Evolutionary conservation across 1,284 basidiomycete genomes (phyloP).

Genomic region (Cutaneotrichosporon curvatum): DNA sequence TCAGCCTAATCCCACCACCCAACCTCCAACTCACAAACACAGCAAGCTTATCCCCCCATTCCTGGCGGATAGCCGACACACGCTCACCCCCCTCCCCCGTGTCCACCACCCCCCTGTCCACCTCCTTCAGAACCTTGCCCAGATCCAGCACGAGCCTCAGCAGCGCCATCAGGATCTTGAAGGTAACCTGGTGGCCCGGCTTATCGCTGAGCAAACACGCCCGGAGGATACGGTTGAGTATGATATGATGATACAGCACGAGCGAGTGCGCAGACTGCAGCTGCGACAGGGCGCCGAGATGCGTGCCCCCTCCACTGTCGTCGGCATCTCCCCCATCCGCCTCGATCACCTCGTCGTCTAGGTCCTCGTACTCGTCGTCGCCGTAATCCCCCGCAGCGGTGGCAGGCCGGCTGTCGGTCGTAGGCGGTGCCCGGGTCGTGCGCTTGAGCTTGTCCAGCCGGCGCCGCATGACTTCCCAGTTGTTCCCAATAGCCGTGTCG

Average conservation of each 20-base stretch:
- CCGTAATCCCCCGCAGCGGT: constrained; percentile 19
- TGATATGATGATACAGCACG: constrained; percentile 59
- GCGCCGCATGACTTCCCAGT: constrained; percentile 62
- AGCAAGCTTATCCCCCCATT: constrained; percentile 55
- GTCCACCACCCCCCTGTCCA: constrained; percentile 54
- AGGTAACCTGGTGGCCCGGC: constrained; percentile 58
- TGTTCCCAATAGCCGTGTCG: constrained; percentile 66
- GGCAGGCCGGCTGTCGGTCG: constrained; percentile 13
- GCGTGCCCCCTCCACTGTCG: constrained; percentile 18
- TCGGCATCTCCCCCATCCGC: constrained; percentile 37
- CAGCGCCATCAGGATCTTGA: constrained; percentile 58
- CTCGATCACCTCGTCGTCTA: constrained; percentile 11
- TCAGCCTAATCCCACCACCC: too few species aligned
- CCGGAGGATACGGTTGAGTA: constrained; percentile 67
- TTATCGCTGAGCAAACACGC: constrained; percentile 61
- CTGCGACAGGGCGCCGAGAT: constrained; percentile 19
- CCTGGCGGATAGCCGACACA: constrained; percentile 53
- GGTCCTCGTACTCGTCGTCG: constrained; percentile 17
- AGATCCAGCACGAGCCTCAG: constrained; percentile 65
- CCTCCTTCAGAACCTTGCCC: constrained; percentile 59
- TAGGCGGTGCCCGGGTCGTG: constrained; percentile 7
- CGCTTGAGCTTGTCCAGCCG: constrained; percentile 34
- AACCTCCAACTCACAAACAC: constrained; percentile 60
- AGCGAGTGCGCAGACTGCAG: constrained; percentile 63
- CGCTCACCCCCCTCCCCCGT: constrained; percentile 53